Conservation (phyloP, 78 protist genomes). For the Dictyostelium citrinum region DNA sequence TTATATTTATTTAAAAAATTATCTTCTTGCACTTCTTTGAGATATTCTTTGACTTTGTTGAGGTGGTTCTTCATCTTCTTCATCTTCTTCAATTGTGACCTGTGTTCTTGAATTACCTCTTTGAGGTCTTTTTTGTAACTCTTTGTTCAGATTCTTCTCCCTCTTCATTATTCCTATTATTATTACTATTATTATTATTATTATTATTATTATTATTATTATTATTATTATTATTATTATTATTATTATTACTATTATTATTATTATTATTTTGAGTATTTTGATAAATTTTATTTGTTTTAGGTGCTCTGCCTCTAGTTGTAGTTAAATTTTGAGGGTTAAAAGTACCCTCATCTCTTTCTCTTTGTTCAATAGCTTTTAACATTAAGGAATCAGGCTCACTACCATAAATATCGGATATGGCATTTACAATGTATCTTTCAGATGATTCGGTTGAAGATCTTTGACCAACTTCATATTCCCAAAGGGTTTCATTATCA, state of each 20-base stretch:
- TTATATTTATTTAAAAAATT: background rate
- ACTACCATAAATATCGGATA: slow-evolving; percentile 20
- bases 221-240: background rate
- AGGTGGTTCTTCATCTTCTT: background rate
- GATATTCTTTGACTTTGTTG: background rate
- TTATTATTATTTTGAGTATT: background rate
- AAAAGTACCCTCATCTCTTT: background rate
- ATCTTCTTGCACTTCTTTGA: background rate
- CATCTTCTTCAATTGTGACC: background rate
- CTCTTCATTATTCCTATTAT: background rate
- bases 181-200: background rate
- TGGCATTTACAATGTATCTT: background rate
- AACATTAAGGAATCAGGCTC: slow-evolving; percentile 28
- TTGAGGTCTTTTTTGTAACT: background rate
- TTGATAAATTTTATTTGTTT: background rate
- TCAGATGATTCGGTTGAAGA: background rate
- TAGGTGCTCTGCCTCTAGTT: background rate
- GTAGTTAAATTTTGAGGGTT: background rate
- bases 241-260: background rate
- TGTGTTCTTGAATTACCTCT: background rate
- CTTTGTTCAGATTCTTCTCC: background rate
- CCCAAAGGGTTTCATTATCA: background rate
- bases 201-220: background rate
- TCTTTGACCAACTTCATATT: slow-evolving; percentile 11
- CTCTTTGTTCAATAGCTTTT: slow-evolving; percentile 28